Conservation (phyloP, 495 filamentous ascomycete genomes). For the Xylaria flabelliformis region DNA sequence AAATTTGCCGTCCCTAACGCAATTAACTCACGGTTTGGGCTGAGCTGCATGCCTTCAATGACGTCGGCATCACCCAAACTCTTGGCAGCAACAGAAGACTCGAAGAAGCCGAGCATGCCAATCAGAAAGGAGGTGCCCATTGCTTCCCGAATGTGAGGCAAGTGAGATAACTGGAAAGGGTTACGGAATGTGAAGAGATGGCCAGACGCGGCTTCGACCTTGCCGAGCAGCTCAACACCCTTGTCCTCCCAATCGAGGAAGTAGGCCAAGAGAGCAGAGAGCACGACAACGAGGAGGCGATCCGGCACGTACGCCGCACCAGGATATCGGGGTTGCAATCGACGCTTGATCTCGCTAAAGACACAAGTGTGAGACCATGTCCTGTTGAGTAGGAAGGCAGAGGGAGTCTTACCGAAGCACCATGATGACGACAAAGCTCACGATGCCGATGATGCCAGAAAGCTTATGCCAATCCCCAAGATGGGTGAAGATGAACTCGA, state of each 20-base stretch:
- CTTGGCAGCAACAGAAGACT: constrained; percentile 97
- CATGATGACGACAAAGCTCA: constrained; percentile 90
- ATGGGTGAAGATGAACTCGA: constrained; percentile 77
- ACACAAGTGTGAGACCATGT: constrained; percentile 27
- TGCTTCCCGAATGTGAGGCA: constrained; percentile 83
- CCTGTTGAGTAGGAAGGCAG: background rate
- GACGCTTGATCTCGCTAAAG: constrained; percentile 75
- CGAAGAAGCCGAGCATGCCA: constrained; percentile 94
- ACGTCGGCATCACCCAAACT: constrained; percentile 72
- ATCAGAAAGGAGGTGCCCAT: constrained; percentile 94
- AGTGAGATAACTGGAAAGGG: constrained; percentile 76
- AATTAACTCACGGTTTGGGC: constrained; percentile 92
- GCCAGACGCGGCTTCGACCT: constrained; percentile 72
- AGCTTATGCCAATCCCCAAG: constrained; percentile 68
- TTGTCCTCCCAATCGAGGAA: constrained; percentile 77
- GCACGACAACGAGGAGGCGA: constrained; percentile 86
- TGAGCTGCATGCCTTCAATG: constrained; percentile 77
- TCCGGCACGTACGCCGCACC: constrained; percentile 90
- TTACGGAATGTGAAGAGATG: constrained; percentile 79
- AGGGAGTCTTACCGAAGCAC: constrained; percentile 63
- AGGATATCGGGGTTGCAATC: constrained; percentile 80
- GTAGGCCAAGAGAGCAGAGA: constrained; percentile 83
- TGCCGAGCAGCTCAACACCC: constrained; percentile 84
- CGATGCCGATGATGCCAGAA: constrained; percentile 74
- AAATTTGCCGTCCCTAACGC: constrained; percentile 91